Base-by-base conservation (phyloP, 352 stramenopile species). In the Peronospora destructor region DNA sequence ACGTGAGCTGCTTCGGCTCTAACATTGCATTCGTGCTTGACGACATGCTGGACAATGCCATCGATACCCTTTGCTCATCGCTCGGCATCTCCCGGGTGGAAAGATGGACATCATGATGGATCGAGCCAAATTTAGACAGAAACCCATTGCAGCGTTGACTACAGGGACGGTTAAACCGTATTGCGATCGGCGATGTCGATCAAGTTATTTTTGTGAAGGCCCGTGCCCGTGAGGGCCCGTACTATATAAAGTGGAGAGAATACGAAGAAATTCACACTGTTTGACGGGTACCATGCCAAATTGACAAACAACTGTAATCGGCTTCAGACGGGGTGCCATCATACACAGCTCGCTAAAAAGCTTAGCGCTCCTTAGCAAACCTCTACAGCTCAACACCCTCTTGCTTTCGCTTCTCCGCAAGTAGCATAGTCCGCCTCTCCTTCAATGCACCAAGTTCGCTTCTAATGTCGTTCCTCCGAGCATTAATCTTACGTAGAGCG, bases 1-100 rank as follows among this genome's bases (percentile, higher is more conserved):
- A 93, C 47, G 76, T 93, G 42, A 86, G 73, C n/a, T 89, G 75
- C 36, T 93, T 88, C 43, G 77, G 71, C 30, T 89, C 79, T 21
- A 93, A 93, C 55, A 73, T 91, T 11, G 71, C 77, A 36, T 84
- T 93, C 32, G 82, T 93, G 36, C 61, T 93, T 9, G 80, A 91
- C n/a, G 64, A 87, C 45, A 74, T 78, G 49, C 61, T 93, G 21
- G 75, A 87, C 39, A 71, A 82, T 37, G 83, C 77, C 1, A 64
- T 93, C 42, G 70, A 70, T 28, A 84, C 66, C 19, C 49, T 93
- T 4, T 87, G 79, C 40, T 60, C 61, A 16, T 83, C 72, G 23
- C 64, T 93, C 19, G 68, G 71, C 32, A 87, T 93, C 41, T 77
- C 77, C 39, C 66, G 64, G 12, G 77, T 91, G 40, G 63, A 84